Conservation (phyloP, 2,329 filamentous ascomycete species). For the Metarhizium anisopliae region DNA sequence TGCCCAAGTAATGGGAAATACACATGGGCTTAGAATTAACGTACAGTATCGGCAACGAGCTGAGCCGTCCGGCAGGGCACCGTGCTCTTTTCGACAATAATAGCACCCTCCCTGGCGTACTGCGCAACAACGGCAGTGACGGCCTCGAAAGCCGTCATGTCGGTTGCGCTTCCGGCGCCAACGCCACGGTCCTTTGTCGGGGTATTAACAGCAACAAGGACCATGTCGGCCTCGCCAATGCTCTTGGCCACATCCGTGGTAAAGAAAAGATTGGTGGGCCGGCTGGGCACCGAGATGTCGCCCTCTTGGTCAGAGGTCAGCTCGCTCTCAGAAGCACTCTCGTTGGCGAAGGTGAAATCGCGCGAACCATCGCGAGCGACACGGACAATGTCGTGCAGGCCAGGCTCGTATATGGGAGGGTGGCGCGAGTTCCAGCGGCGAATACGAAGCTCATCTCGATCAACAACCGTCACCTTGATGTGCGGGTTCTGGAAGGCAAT, state of each 20-base stretch:
- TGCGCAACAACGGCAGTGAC: slow-evolving; percentile 59
- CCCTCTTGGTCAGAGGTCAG: slow-evolving; percentile 21
- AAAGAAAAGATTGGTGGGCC: slow-evolving; percentile 62
- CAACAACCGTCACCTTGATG: slow-evolving; percentile 66
- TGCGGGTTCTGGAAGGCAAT: slow-evolving; percentile 65
- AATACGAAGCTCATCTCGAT: slow-evolving; percentile 57
- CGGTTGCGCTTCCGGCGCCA: slow-evolving; percentile 62
- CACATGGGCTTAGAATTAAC: slow-evolving; percentile 10
- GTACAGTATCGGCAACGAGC: slow-evolving; percentile 58
- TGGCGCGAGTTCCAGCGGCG: slow-evolving; percentile 64
- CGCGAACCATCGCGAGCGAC: slow-evolving; percentile 51
- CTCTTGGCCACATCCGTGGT: slow-evolving; percentile 54
- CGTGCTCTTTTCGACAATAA: slow-evolving; percentile 76
- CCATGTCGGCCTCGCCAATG: slow-evolving; percentile 60
- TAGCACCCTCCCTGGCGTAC: slow-evolving; percentile 55
- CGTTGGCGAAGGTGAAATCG: slow-evolving; percentile 30
- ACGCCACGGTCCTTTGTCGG: slow-evolving; percentile 64
- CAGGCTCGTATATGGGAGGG: slow-evolving; percentile 69
- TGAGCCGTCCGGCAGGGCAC: slow-evolving; percentile 69
- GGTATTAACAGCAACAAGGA: slow-evolving; percentile 72
- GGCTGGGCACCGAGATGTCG: slow-evolving; percentile 28
- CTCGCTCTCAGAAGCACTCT: slow-evolving; percentile 22
- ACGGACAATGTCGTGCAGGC: slow-evolving; percentile 58
- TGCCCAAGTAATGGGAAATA: background rate
- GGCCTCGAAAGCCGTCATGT: slow-evolving; percentile 64